Evolutionary conservation across 345 rosid species (phyloP).

Genomic region (Microcos paniculata): DNA sequence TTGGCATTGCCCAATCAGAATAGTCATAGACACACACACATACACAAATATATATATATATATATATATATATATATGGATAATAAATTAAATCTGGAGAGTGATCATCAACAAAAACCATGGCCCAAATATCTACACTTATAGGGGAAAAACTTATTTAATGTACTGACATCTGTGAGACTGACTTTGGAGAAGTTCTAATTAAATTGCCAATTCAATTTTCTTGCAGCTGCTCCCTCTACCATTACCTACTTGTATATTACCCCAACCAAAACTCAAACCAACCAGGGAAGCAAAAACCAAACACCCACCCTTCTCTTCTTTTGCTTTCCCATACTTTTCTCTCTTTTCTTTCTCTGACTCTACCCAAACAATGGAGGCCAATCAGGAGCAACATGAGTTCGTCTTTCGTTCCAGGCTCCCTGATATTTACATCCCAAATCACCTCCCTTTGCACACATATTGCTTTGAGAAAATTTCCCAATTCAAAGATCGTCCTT

Average conservation of each 20-base stretch:
- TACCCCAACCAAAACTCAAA: slow-evolving; percentile 31
- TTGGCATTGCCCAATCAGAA: not conserved
- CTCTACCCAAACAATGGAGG: slow-evolving; percentile 30
- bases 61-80: not conserved
- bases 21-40: too few relatives aligned
- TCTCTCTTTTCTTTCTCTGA: not conserved
- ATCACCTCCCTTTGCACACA: slow-evolving; percentile 57
- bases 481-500: slow-evolving; percentile 38
- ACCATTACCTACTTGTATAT: slow-evolving; percentile 42
- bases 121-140: not conserved
- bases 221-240: slow-evolving; percentile 29
- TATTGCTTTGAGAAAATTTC: slow-evolving; percentile 54
- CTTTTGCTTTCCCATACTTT: not conserved
- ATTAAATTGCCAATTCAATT: not conserved
- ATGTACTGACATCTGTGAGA: not conserved
- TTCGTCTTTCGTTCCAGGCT: slow-evolving; percentile 63
- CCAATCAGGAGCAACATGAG: slow-evolving; percentile 24
- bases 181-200: not conserved
- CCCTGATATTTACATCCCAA: slow-evolving; percentile 59
- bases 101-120: not conserved
- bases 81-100: not conserved
- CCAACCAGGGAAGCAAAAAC: slow-evolving; percentile 29
- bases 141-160: not conserved
- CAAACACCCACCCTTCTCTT: slow-evolving; percentile 29
- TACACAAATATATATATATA: not conserved